Base-by-base conservation (phyloP, 345 rosid genomes). In the Moringa oleifera region DNA sequence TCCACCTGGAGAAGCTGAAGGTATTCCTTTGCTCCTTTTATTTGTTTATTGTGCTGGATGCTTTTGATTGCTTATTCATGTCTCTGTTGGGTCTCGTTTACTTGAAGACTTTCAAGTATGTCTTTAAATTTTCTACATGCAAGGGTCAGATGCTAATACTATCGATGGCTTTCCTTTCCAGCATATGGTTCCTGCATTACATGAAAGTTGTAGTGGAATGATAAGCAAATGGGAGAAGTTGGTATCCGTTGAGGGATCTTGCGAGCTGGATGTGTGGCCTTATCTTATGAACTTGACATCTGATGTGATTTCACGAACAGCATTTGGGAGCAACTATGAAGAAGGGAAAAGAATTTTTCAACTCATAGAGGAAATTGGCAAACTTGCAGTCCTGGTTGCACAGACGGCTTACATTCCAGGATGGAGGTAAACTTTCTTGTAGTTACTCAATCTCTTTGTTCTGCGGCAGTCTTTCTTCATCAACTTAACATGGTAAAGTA, bases 241-340 rank as follows among this genome's bases (percentile, higher is more conserved):
- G 55, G 57, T 61, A 10, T 69, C 63, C 6, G 45, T 22, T 0
- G 58, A 69, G 9, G 73, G 68, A 47, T 72, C 68, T 0, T 63
- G 71, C 0, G 78, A 80, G 67, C 22, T 80, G 13, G 80, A 77
- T 54, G 72, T 68, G 16, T 80, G 79, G 81, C 81, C 75, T 8
- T 65, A 57, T 45, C 60, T 80, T 59, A 50, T 33, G 25, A 70
- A 56, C 56, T 31, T 80, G 62, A 69, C 85, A 0, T 21, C 58
- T 20, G 85, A 77, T 57, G 80, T 65, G 51, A 80, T 80, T 28
- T 80, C 84, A 41, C 74, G 73, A 36, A 74, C 79, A 16, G 77
- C 84, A 24, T 80, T 80, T 24, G 71, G 84, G 17, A 74, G 77
- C 61, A 77, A 57, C 65, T 74, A 62, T n/a, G 73, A 72, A 51